Evolutionary conservation across 208 protist species (phyloP).

Genomic region (Leishmania arabica): DNA sequence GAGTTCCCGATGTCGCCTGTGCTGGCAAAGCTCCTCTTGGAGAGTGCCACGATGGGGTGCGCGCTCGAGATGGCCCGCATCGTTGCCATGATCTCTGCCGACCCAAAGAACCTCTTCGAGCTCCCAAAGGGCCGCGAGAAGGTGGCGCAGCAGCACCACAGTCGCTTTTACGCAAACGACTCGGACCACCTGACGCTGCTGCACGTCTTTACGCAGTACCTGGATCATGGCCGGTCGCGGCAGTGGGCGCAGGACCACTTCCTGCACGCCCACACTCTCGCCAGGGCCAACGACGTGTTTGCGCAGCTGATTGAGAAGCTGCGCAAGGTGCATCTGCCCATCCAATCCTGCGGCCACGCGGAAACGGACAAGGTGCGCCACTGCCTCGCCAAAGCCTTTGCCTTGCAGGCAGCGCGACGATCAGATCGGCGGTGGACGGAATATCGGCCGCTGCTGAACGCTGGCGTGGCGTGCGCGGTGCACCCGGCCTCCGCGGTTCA

Average conservation of each 20-base stretch:
- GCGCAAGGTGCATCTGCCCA: constrained; percentile 64
- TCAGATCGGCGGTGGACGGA: constrained; percentile 91
- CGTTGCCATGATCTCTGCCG: constrained; percentile 97
- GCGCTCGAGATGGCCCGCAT: constrained; percentile 92
- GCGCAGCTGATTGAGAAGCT: constrained; percentile 98
- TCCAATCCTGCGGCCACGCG: constrained; percentile 51
- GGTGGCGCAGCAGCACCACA: constrained; percentile 74
- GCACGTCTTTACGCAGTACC: constrained; percentile 98
- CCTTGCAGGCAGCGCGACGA: constrained; percentile 96
- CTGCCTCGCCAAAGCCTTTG: constrained; percentile 96
- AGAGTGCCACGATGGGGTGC: constrained; percentile 78
- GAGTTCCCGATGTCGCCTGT: constrained; percentile 98
- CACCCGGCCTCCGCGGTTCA: constrained; percentile 98
- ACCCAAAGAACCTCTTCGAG: constrained; percentile 96
- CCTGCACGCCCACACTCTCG: constrained; percentile 94
- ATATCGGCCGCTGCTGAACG: constrained; percentile 98
- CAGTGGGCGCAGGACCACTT: constrained; percentile 98
- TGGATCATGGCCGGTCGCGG: constrained; percentile 85
- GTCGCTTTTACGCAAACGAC: constrained; percentile 97
- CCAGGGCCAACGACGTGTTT: constrained; percentile 94
- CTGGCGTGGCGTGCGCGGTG: constrained; percentile 94
- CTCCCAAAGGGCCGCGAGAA: constrained; percentile 88
- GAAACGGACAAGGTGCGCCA: constrained; percentile 94
- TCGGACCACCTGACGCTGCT: constrained; percentile 99
- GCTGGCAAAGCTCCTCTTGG: constrained; percentile 97